Percentiles rank a stretch among this genome's conserved stretches.
Evolutionary conservation across 2,329 filamentous ascomycete species (phyloP).

Genomic region (Arthrobotrys sinensis): DNA sequence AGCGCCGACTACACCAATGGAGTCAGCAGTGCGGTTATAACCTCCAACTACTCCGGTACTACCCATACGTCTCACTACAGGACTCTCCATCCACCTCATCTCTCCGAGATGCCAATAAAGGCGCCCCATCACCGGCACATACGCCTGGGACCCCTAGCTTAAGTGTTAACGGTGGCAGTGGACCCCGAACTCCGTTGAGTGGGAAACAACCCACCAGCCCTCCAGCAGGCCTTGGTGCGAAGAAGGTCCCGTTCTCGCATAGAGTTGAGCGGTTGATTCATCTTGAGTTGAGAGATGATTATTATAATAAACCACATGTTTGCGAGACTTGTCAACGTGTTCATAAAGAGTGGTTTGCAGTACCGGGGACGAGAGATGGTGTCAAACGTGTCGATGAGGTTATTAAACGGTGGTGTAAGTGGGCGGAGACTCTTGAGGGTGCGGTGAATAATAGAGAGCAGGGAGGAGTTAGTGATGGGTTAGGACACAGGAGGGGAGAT

Average conservation of each 20-base stretch:
- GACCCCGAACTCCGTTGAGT: conserved; percentile 60
- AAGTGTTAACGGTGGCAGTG: conserved; percentile 36
- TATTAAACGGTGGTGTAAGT: conserved; percentile 86
- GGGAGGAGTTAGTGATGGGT: conserved; percentile 17
- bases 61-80: conserved; percentile 80
- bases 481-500: conserved; percentile 43
- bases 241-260: conserved; percentile 87
- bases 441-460: conserved; percentile 33
- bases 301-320: conserved; percentile 69
- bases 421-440: conserved; percentile 75
- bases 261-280: conserved; percentile 92
- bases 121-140: conserved; percentile 56
- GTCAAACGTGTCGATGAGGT: conserved; percentile 80
- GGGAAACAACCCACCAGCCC: conserved; percentile 53
- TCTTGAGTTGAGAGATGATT: conserved; percentile 77
- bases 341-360: conserved; percentile 96
- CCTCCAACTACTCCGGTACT: conserved; percentile 88
- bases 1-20: conserved; percentile 93
- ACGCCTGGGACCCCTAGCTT: conserved; percentile 47
- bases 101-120: background rate
- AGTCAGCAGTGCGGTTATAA: conserved; percentile 91
- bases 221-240: conserved; percentile 65
- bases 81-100: conserved; percentile 62
- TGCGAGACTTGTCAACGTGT: conserved; percentile 86
- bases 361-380: conserved; percentile 80